Percentiles rank a stretch among this genome's conserved stretches.
These are phyloP conservation scores for Sphaerobolus stellatus DNA, from an alignment of 1,284 basidiomycete genomes.

Conservation along the genomic window DNA sequence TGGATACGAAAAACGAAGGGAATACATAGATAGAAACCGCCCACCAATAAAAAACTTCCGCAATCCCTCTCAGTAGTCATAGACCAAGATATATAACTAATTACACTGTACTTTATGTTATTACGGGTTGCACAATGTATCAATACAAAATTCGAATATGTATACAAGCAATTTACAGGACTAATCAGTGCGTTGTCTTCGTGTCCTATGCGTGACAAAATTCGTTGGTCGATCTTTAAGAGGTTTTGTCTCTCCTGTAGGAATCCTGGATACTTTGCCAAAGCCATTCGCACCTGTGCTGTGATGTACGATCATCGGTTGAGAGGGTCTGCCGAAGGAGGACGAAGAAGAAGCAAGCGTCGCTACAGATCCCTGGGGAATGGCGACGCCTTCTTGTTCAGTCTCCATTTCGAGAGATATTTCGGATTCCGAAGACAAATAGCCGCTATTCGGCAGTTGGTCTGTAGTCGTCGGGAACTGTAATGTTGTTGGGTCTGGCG, in stretches of 20 bases:
- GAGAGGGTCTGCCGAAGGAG: not conserved
- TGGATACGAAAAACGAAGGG: slow-evolving; percentile 7
- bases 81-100: too few relatives aligned
- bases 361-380: not conserved
- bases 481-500: too few relatives aligned
- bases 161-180: not conserved
- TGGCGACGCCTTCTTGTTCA: not conserved
- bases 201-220: too few relatives aligned
- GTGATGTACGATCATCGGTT: not conserved
- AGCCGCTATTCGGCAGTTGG: too few relatives aligned
- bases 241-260: not conserved
- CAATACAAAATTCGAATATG: slow-evolving; percentile 1
- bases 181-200: too few relatives aligned
- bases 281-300: not conserved
- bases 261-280: slow-evolving; percentile 1
- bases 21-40: not conserved
- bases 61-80: not conserved
- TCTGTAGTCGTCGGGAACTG: too few relatives aligned
- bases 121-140: not conserved
- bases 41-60: not conserved
- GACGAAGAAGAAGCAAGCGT: not conserved
- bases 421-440: not conserved
- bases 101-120: too few relatives aligned
- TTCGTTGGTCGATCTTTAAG: slow-evolving; percentile 10
- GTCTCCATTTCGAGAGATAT: not conserved